Evolutionary conservation across 345 rosid species (phyloP).

Genomic region (Dimocarpus longan): DNA sequence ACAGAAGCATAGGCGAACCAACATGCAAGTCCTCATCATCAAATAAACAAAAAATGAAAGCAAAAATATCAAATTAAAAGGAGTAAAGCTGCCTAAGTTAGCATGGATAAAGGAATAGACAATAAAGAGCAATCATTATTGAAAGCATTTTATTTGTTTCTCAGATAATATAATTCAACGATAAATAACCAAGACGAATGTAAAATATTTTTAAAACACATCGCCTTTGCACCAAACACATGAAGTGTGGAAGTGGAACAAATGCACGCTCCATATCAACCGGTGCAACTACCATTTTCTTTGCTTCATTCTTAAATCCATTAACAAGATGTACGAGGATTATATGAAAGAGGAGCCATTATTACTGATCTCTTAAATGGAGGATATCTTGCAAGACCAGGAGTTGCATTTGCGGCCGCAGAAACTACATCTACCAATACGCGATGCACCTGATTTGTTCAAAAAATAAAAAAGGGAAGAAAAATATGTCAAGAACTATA

Average conservation of each 20-base stretch:
- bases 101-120: not conserved
- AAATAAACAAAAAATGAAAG: not conserved
- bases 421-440: slow-evolving; percentile 89
- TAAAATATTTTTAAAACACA: slow-evolving; percentile 23
- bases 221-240: slow-evolving; percentile 96
- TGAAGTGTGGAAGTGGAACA: slow-evolving; percentile 99
- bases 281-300: slow-evolving; percentile 93
- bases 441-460: slow-evolving; percentile 73
- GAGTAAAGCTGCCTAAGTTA: not conserved
- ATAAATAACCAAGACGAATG: not conserved
- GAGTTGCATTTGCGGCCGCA: slow-evolving; percentile 89
- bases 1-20: not conserved
- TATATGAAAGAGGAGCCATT: slow-evolving; percentile 3
- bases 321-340: slow-evolving; percentile 39
- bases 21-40: not conserved
- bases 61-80: not conserved
- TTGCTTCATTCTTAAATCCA: slow-evolving; percentile 88
- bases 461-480: slow-evolving; percentile 11
- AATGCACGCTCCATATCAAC: slow-evolving; percentile 99
- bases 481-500: slow-evolving; percentile 1
- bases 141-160: not conserved
- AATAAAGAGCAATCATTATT: not conserved
- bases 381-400: slow-evolving; percentile 98
- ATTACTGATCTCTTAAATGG: slow-evolving; percentile 94
- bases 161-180: not conserved